Conservation (phyloP, 108 stramenopile species). For the Stephanodiscus triporus region DNA sequence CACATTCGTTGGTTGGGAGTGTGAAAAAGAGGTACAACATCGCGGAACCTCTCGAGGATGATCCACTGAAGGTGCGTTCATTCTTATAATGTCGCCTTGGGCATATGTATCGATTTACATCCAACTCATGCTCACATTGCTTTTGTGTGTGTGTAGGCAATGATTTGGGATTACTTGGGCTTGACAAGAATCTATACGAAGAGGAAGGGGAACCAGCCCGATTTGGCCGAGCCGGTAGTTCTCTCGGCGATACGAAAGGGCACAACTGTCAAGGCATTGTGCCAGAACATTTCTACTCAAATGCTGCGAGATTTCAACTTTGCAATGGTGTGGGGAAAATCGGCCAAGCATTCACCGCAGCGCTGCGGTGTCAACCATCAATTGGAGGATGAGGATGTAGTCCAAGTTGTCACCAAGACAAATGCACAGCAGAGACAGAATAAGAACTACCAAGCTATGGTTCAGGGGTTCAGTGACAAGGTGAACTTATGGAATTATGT, state of each 20-base stretch:
- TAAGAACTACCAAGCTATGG: conserved; percentile 82
- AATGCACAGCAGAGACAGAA: conserved; percentile 93
- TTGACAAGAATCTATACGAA: conserved; percentile 98
- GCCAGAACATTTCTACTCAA: conserved; percentile 82
- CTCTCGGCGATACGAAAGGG: conserved; percentile 91
- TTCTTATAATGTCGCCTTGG: background rate
- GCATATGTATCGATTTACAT: background rate
- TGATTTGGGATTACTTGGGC: conserved; percentile 97
- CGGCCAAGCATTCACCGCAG: conserved; percentile 96
- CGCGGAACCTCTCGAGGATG: conserved; percentile 73
- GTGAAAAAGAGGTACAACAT: conserved; percentile 89
- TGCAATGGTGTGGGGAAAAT: conserved; percentile 98
- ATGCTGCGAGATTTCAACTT: conserved; percentile 95
- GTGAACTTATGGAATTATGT: conserved; percentile 13
- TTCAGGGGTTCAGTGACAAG: conserved; percentile 82
- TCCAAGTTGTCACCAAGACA: conserved; percentile 97
- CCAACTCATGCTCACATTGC: conserved; percentile 6
- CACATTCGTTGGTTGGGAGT: conserved; percentile 93
- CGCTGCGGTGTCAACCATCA: conserved; percentile 93
- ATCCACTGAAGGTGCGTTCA: conserved; percentile 51
- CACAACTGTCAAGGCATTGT: conserved; percentile 75
- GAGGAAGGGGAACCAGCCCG: conserved; percentile 92
- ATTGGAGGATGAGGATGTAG: conserved; percentile 97
- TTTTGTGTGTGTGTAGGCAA: conserved; percentile 48
- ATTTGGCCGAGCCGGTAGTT: conserved; percentile 97